Percentiles rank a stretch among this genome's conserved stretches.
Evolutionary conservation across 768 basidiomycete genomes (phyloP).

Genomic region (Naganishia friedmannii): DNA sequence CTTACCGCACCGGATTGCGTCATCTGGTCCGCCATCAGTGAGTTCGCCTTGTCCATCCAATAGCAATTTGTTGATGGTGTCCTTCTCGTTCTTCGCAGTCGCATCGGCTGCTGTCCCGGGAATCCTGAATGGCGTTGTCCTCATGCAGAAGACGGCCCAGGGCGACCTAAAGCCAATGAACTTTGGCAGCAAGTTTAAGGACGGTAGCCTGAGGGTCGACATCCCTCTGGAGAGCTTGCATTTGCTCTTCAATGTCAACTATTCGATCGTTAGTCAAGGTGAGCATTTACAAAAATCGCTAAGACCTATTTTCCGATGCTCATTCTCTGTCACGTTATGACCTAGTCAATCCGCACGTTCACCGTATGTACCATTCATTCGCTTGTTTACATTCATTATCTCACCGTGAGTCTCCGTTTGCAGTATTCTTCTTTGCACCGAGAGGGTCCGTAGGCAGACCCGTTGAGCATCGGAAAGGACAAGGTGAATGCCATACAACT

Average conservation of each 20-base stretch:
- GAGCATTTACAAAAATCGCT: background rate
- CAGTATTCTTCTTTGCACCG: constrained; percentile 83
- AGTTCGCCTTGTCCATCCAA: background rate
- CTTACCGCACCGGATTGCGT: constrained; percentile 80
- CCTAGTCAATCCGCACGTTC: constrained; percentile 71
- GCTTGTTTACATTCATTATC: too few relatives aligned
- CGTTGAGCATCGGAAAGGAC: constrained; percentile 88
- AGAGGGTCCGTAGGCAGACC: constrained; percentile 59
- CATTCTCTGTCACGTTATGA: background rate
- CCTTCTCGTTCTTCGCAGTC: constrained; percentile 66
- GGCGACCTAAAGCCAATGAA: constrained; percentile 85
- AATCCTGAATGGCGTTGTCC: constrained; percentile 87
- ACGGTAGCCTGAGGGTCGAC: constrained; percentile 87
- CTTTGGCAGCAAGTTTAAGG: constrained; percentile 90
- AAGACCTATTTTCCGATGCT: background rate
- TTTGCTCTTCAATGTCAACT: constrained; percentile 65
- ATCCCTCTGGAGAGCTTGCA: constrained; percentile 77
- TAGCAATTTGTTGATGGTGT: constrained; percentile 21
- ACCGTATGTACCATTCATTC: constrained; percentile 51
- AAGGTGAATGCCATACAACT: constrained; percentile 54
- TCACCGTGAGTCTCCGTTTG: background rate
- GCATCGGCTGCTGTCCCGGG: constrained; percentile 94
- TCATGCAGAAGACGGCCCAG: constrained; percentile 84
- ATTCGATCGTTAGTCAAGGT: constrained; percentile 82
- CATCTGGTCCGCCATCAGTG: constrained; percentile 55